Evolutionary conservation across 2,329 filamentous ascomycete genomes (phyloP).

Genomic region (Colletotrichum agaves): DNA sequence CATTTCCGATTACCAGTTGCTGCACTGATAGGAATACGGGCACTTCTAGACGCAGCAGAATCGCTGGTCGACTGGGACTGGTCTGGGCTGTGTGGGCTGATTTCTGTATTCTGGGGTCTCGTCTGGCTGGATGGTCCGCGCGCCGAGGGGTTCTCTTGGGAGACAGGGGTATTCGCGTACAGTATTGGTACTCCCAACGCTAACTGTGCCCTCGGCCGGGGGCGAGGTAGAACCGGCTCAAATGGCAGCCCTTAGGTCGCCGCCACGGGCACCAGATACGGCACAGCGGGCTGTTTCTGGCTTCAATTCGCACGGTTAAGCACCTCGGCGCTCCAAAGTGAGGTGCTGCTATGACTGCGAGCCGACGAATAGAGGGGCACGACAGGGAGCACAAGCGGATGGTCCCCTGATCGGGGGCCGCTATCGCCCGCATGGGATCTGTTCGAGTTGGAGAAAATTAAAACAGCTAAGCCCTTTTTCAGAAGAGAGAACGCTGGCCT

Average conservation of each 20-base stretch:
- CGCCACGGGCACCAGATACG: neutral
- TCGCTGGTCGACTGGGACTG: neutral
- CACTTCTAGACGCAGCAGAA: neutral
- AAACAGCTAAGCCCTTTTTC: constrained; percentile 8
- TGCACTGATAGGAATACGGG: neutral
- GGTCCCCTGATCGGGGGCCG: constrained; percentile 18
- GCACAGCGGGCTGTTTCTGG: constrained; percentile 1
- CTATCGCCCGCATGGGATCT: constrained; percentile 5
- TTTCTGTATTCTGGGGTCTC: neutral
- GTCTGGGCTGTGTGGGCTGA: neutral
- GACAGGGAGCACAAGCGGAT: neutral
- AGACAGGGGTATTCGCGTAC: constrained; percentile 15
- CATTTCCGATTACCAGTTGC: neutral
- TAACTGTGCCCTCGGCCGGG: constrained; percentile 26
- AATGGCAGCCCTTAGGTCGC: constrained; percentile 9
- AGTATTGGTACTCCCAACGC: neutral
- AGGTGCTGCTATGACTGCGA: neutral
- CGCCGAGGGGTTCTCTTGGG: constrained; percentile 18
- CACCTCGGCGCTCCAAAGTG: constrained; percentile 1
- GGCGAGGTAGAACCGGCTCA: constrained; percentile 12
- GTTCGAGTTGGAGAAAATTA: constrained; percentile 17
- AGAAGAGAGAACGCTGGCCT: constrained; percentile 1
- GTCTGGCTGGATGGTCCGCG: constrained; percentile 17
- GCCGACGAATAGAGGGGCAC: constrained; percentile 13
- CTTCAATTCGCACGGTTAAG: neutral